Percentiles rank a stretch among this genome's conserved stretches.
phyloP scores from a whole-genome alignment of 192 early-diverging fungal genomes.

The Coemansia sp. region DNA sequence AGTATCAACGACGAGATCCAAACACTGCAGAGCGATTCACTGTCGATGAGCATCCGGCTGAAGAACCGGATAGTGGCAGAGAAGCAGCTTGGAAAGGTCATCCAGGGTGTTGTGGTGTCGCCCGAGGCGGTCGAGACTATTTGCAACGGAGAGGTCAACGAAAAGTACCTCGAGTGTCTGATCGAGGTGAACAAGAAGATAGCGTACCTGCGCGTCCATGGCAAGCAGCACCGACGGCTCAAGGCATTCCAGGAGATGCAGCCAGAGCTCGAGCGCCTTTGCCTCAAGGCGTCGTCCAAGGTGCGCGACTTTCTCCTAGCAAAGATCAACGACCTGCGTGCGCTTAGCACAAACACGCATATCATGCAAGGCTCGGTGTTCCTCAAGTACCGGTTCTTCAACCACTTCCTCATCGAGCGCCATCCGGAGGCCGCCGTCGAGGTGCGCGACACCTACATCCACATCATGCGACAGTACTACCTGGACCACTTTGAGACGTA shows the following conservation, averaged over 20 bases:
- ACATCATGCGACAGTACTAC: conserved; percentile 84
- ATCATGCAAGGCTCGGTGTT: conserved; percentile 91
- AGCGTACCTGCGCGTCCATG: conserved; percentile 70
- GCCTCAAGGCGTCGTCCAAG: conserved; percentile 78
- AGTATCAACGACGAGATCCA: conserved; percentile 87
- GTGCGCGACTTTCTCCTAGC: conserved; percentile 86
- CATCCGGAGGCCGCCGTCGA: conserved; percentile 86
- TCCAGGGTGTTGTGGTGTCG: conserved; percentile 85
- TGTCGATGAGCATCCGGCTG: conserved; percentile 76
- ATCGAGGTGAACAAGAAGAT: conserved; percentile 89
- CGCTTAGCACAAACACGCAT: conserved; percentile 90
- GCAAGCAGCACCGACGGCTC: conserved; percentile 73
- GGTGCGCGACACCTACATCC: conserved; percentile 82
- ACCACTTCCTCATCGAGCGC: conserved; percentile 86
- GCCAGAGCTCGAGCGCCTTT: conserved; percentile 89
- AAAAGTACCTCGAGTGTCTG: conserved; percentile 81
- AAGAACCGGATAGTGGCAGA: conserved; percentile 86
- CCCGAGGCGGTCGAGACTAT: conserved; percentile 78
- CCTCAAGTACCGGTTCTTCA: conserved; percentile 88
- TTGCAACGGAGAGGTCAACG: conserved; percentile 90
- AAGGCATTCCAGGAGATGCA: conserved; percentile 80
- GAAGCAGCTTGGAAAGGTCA: conserved; percentile 65
- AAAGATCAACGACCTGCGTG: conserved; percentile 82
- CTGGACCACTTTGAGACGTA: conserved; percentile 90
- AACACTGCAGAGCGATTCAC: conserved; percentile 78